A percentile compares a stretch with the other conserved stretches of the same genome.
These are phyloP conservation scores for Fusarium albidum DNA, from an alignment of 2,329 filamentous ascomycete genomes.

Conservation along the genomic window DNA sequence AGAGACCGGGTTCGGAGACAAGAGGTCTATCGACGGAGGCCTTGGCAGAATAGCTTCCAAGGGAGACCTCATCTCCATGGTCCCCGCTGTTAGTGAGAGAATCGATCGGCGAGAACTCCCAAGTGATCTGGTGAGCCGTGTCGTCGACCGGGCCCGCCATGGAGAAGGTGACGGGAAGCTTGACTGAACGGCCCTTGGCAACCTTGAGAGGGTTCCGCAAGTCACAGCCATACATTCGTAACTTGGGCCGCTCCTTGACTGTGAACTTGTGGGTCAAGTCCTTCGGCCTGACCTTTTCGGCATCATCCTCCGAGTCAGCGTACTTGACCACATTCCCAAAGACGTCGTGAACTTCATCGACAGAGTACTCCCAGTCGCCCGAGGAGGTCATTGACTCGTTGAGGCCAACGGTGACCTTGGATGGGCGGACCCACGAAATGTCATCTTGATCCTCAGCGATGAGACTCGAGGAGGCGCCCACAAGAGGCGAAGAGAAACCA, in stretches of 20 bases:
- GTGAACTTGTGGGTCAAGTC: conserved; percentile 79
- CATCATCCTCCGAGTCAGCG: conserved; percentile 70
- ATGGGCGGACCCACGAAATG: conserved; percentile 80
- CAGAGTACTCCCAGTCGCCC: conserved; percentile 87
- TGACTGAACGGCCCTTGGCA: conserved; percentile 73
- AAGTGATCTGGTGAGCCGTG: conserved; percentile 76
- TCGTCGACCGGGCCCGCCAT: conserved; percentile 67
- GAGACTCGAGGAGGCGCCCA: conserved; percentile 68
- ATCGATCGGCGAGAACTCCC: conserved; percentile 81
- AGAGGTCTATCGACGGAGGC: conserved; percentile 68
- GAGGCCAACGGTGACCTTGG: conserved; percentile 79
- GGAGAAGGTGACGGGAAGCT: conserved; percentile 76
- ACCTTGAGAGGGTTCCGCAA: conserved; percentile 83
- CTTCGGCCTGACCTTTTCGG: conserved; percentile 67
- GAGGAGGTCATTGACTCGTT: conserved; percentile 86
- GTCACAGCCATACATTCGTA: conserved; percentile 78
- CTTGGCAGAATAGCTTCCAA: conserved; percentile 68
- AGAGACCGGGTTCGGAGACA: conserved; percentile 83
- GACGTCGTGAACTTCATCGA: conserved; percentile 92
- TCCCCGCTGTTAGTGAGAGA: conserved; percentile 75
- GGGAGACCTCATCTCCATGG: conserved; percentile 66
- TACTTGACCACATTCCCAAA: conserved; percentile 89
- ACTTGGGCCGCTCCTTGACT: conserved; percentile 85
- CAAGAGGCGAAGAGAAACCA: conserved; percentile 79
- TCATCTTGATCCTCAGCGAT: conserved; percentile 71